Percentiles rank a stretch among this genome's conserved stretches.
phyloP scores from a whole-genome alignment of 306 rosid species.

The Psophocarpus tetragonolobus region DNA sequence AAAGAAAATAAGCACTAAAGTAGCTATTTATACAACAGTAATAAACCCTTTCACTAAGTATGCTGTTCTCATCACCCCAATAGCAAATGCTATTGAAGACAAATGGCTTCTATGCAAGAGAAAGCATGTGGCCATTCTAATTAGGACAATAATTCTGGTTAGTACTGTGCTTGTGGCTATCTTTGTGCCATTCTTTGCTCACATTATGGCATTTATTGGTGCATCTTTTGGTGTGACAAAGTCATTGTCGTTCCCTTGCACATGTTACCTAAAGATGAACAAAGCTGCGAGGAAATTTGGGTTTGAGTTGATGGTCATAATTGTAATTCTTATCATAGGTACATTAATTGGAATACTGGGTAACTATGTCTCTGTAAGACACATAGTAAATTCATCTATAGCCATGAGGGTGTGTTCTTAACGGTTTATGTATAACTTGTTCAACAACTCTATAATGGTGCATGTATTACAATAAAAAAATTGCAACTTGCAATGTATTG shows the following conservation, averaged over 20 bases:
- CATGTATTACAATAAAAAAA: too few species aligned
- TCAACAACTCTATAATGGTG: too few species aligned
- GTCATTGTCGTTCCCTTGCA: conserved; percentile 55
- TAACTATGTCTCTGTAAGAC: conserved; percentile 49
- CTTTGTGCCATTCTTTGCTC: conserved; percentile 57
- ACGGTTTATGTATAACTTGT: too few species aligned
- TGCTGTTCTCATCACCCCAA: too few species aligned
- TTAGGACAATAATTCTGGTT: conserved; percentile 36
- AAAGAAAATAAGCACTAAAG: neutral
- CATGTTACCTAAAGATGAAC: conserved; percentile 63
- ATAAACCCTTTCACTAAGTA: too few species aligned
- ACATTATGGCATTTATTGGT: conserved; percentile 69
- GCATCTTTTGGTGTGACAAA: conserved; percentile 45
- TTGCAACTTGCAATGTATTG: too few species aligned
- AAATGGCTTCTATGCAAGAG: too few species aligned
- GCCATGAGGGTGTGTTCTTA: too few species aligned
- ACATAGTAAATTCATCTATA: conserved; percentile 44
- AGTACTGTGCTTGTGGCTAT: too few species aligned
- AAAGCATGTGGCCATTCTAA: too few species aligned
- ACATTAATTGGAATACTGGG: conserved; percentile 47
- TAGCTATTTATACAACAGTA: too few species aligned
- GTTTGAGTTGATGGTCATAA: conserved; percentile 41
- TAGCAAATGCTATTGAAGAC: too few species aligned
- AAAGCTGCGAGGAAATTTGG: conserved; percentile 42
- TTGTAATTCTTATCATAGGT: conserved; percentile 50